Base-by-base conservation (phyloP, 192 early-diverging fungal species). In the Coemansia sp. region DNA sequence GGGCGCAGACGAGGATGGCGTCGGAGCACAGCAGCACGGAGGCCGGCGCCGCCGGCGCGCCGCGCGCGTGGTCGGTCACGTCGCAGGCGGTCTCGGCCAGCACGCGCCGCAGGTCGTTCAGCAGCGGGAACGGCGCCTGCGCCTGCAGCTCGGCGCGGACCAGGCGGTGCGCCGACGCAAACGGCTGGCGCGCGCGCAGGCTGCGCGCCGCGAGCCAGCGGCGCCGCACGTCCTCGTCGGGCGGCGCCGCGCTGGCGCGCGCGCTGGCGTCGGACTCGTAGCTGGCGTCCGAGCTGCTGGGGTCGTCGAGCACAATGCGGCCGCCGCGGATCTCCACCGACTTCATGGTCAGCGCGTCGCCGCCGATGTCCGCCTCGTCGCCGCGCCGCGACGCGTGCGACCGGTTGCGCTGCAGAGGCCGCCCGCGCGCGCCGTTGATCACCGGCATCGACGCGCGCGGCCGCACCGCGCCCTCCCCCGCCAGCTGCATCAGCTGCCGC, bases 311-410 rank as follows among this genome's bases (percentile, higher is more conserved):
- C 26, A 76, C 58, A 6, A 76, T 76, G 34, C 72, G 55, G 14
- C 72, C 72, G 26, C 72, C 72, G 25, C 65, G 65, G 42, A 76
- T 76, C 62, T 76, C 72, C 18, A 76, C 72, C 13, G 66, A 56
- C 54, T 76, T 76, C 72, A 76, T 76, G 5, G 72, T 76, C 53
- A 76, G 61, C 15, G 72, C 72, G 14, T 60, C 65, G 0, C 66
- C 38, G 8, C n/a, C n/a, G n/a, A n/a, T n/a, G n/a, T n/a, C n/a
- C 40, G 69, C 61, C 54, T 76, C 72, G 33, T 76, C 72, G 8
- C 58, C 40, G 3, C 31, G 23, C 13, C 64, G 49, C 17, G 53
- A 22, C 38, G 40, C 62, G 5, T 73, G 70, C 26, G 71, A 75
- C 32, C 65, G 31, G 14, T 57, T 64, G 31, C 65, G 60, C 60